Base-by-base conservation (phyloP, 768 basidiomycete species). In the Trametes villosa region DNA sequence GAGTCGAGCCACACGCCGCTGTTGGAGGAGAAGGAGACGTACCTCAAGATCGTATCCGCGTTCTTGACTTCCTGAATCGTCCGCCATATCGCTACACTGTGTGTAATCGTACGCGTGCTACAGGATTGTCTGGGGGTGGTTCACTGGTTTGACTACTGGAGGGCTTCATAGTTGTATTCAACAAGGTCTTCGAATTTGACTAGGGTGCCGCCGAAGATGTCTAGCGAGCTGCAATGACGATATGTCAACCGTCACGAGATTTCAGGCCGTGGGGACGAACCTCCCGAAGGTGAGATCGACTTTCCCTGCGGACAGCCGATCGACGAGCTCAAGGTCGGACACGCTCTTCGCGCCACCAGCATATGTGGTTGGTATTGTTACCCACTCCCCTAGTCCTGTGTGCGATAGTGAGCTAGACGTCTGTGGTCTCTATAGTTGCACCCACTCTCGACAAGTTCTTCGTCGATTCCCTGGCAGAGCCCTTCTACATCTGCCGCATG, bases 401-500 rank as follows among this genome's bases (percentile, higher is more conserved):
- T 33, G 11, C 17, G 24, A 30, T 20, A 27, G 11, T 65, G 70
- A n/a, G n/a, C n/a, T n/a, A n/a, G 27, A 54, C 31, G 9, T 4
- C 22, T 17, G 6, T 29, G 34, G 20, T 4, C 9, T 36, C n/a
- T 30, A 34, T 12, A 4, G 34, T 18, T 22, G 8, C 6, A 64
- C 88, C 59, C 59, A 92, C 96, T 87, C 62, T 75, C 64, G 3
- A 98, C 96, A 4, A 99, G 82, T 18, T 87, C 86, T 69, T 93
- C 85, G 72, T 99, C 97, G 59, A 98, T 95, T 1, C 97, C 97
- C 76, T 95, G 87, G 72, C 97, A 98, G 24, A 98, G 77, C 0
- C 97, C 97, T 74, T 99, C 97, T 9, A 99, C 96, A 65, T 98
- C 97, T n/a, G 97, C 97, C 0, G 97, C 96, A 74, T 99, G 97